Percentiles rank a stretch among this genome's conserved stretches.
These are phyloP conservation scores for Thymus quinquecostatus DNA, from an alignment of 257 asterid species.

Conservation along the genomic window DNA sequence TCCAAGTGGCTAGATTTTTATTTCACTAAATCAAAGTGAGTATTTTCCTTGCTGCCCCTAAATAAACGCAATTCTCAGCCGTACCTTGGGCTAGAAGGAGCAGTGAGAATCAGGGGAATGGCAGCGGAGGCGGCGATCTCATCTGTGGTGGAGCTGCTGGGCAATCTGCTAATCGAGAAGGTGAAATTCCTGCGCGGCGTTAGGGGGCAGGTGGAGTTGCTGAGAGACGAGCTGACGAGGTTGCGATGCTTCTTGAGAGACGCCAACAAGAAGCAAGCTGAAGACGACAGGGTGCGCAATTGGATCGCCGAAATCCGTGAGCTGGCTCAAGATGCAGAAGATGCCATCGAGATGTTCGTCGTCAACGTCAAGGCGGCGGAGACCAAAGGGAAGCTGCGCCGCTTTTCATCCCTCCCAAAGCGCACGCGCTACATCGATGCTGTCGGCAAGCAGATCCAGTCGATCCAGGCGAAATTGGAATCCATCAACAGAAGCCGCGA, in stretches of 20 bases:
- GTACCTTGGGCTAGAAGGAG: too few relatives aligned
- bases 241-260: constrained; percentile 10
- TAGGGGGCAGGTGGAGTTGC: background rate
- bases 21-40: too few relatives aligned
- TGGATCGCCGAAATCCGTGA: constrained; percentile 21
- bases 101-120: background rate
- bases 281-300: background rate
- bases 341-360: constrained; percentile 1
- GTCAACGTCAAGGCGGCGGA: background rate
- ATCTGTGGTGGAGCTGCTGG: constrained; percentile 15
- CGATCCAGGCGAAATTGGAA: background rate
- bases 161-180: constrained; percentile 13
- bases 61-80: too few relatives aligned
- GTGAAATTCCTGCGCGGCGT: background rate
- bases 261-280: background rate
- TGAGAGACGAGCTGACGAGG: constrained; percentile 10
- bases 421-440: background rate
- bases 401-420: background rate
- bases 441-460: background rate
- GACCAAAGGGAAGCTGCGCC: background rate
- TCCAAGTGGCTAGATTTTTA: too few relatives aligned
- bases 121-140: constrained; percentile 33
- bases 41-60: too few relatives aligned
- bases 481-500: background rate
- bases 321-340: background rate